Base-by-base conservation (phyloP, 148 eudicot species). In the Chenopodium album region DNA sequence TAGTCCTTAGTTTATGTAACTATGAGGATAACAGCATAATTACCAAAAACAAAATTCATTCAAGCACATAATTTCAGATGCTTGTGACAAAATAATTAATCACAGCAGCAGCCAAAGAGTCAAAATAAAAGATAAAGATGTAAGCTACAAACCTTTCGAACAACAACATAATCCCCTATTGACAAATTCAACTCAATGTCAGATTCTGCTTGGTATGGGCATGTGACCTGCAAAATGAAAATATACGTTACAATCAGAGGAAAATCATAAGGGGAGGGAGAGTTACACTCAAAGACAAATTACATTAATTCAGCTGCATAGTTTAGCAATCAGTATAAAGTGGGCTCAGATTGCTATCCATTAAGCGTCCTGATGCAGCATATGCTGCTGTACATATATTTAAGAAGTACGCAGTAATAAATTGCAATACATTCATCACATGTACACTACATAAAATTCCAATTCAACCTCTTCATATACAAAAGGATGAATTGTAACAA, bases 171-270 rank as follows among this genome's bases (percentile, higher is more conserved):
- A 17, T 95, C 98, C 66, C 99, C 99, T 74, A 82, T 69, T 81
- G 94, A 88, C 86, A 93, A 88, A 86, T 64, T 91, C 73, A 95
- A 90, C 90, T 95, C 98, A 84, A 88, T 91, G 75, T 91, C 89
- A 60, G 99, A 84, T 85, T 88, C 97, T 73, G 97, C 98, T 83
- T 88, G 96, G 88, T 88, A 95, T 31, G 99, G 81, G 85, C 87
- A 89, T 82, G 90, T 50, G 77, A 87, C 98, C 98, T 95, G 89
- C 70, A 83, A 81, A 50, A 81, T 73, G 76, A 34, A 56, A 28
- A 59, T 72, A 69, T 70, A 72, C 68, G 59, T 70, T 7, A 69
- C 41, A 54, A 37, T 26, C 20, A 63, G 13, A 63, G 48, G 60
- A 60, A 73, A 41, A 80, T n/a, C 14, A 13, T 0, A 13, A 13